Evolutionary conservation across 345 rosid genomes (phyloP), one percentile per base, ranked within the genome.

Genomic region (Punica granatum): DNA sequence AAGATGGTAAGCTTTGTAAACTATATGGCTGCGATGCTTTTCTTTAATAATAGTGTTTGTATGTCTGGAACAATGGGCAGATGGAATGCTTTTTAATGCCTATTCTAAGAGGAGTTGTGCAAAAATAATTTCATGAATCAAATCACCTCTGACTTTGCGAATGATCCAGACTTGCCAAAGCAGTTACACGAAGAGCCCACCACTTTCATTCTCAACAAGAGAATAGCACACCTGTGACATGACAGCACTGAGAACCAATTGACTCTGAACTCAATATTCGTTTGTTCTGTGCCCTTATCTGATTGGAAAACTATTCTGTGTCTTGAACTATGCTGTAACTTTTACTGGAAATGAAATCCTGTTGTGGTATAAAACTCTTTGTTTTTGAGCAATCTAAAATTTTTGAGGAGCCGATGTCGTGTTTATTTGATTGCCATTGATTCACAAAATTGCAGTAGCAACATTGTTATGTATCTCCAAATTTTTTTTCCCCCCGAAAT

Each of bases 1-100:
- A 88, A 75, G 90, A 89, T 60, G 93, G 99, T 94, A 73, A 81
- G 80, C 36, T 59, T 48, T 25, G 28, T 35, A 34, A 18, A 62
- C 19, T 19, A 9, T 33, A 32, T 33, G 18, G 26, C 25, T 15
- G 23, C 2, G 15, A 18, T 10, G 1, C 30, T 36, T 13, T 63
- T 36, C 6, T 35, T 33, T 16, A 7, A 3, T 19, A 7, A 1
- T 21, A 53, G 9, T 7, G 18, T 6, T 21, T n/a, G 2, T 19
- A 6, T 51, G 3, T n/a, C 6, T n/a, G 7, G 3, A 8, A 18
- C 6, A n/a, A 49, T 18, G 56, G 56, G 1, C 4, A 4, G 4
- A 25, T n/a, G 13, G 9, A 23, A 51, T 1, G 58, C 11, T 0
- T 1, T 51, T 51, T 25, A 25, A 51, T n/a, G 51, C 13, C 51